Percentiles rank a stretch among this genome's conserved stretches.
phyloP scores from a whole-genome alignment of 2,329 filamentous ascomycete genomes.

The Hortaea werneckii region DNA sequence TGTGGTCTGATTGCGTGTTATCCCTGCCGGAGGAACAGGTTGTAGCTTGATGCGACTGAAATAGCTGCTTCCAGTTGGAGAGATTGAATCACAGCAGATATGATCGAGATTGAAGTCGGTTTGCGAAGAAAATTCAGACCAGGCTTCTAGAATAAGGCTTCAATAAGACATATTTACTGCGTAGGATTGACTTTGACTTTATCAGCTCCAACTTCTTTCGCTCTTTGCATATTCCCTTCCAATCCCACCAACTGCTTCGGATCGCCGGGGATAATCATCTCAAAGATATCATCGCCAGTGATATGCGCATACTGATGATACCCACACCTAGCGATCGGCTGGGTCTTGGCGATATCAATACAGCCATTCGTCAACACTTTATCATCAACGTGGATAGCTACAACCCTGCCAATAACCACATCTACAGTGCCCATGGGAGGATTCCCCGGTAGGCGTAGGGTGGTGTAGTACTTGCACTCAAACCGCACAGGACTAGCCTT shows the following conservation, averaged over 20 bases:
- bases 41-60: too few relatives aligned
- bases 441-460: slow-evolving; percentile 45
- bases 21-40: neutral
- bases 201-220: neutral
- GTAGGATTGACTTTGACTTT: neutral
- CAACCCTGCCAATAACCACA: slow-evolving; percentile 47
- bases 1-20: slow-evolving; percentile 1
- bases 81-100: too few relatives aligned
- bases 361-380: slow-evolving; percentile 44
- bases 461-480: slow-evolving; percentile 48
- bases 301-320: slow-evolving; percentile 52
- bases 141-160: too few relatives aligned
- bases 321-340: slow-evolving; percentile 50
- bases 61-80: too few relatives aligned
- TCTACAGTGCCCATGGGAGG: slow-evolving; percentile 49
- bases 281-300: slow-evolving; percentile 41
- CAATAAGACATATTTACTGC: neutral
- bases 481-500: slow-evolving; percentile 46
- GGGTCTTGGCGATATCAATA: slow-evolving; percentile 46
- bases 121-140: too few relatives aligned
- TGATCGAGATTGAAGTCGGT: too few relatives aligned
- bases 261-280: slow-evolving; percentile 40
- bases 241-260: slow-evolving; percentile 22
- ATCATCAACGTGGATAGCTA: slow-evolving; percentile 49
- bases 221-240: slow-evolving; percentile 17